Conservation (phyloP, 106 monocot species). For the Apostasia shenzhenica region DNA sequence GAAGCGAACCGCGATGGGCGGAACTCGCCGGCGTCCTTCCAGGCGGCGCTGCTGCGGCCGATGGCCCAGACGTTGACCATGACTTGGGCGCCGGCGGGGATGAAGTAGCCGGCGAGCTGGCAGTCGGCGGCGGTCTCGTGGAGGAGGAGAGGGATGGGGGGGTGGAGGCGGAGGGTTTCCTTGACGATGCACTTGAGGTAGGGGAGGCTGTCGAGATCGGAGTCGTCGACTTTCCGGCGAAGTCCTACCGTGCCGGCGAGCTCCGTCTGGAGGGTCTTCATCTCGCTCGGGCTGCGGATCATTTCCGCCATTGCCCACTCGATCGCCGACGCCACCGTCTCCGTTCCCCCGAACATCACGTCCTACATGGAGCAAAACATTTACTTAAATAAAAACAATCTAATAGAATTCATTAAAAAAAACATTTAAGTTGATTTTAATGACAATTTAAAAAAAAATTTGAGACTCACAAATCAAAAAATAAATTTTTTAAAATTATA, state of each 20-base stretch:
- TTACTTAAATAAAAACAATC: background rate
- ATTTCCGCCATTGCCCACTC: slow-evolving; percentile 76
- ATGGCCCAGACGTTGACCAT: slow-evolving; percentile 62
- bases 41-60: slow-evolving; percentile 35
- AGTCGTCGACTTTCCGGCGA: slow-evolving; percentile 36
- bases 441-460: background rate
- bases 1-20: slow-evolving; percentile 29
- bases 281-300: slow-evolving; percentile 33
- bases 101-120: slow-evolving; percentile 36
- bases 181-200: slow-evolving; percentile 36
- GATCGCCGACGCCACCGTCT: slow-evolving; percentile 64
- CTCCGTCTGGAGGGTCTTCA: slow-evolving; percentile 39
- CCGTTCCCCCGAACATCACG: slow-evolving; percentile 78
- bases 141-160: slow-evolving; percentile 24
- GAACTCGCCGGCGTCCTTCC: slow-evolving; percentile 46
- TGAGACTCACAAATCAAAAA: too few species aligned
- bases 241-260: slow-evolving; percentile 34
- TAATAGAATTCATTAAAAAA: background rate
- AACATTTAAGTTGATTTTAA: too few species aligned
- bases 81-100: slow-evolving; percentile 40
- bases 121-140: slow-evolving; percentile 45
- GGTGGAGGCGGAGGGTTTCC: slow-evolving; percentile 22
- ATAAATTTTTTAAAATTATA: too few species aligned
- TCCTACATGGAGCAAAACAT: slow-evolving; percentile 22
- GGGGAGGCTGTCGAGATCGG: slow-evolving; percentile 47